Conservation (phyloP, 306 rosid genomes). For the Acacia confusa region DNA sequence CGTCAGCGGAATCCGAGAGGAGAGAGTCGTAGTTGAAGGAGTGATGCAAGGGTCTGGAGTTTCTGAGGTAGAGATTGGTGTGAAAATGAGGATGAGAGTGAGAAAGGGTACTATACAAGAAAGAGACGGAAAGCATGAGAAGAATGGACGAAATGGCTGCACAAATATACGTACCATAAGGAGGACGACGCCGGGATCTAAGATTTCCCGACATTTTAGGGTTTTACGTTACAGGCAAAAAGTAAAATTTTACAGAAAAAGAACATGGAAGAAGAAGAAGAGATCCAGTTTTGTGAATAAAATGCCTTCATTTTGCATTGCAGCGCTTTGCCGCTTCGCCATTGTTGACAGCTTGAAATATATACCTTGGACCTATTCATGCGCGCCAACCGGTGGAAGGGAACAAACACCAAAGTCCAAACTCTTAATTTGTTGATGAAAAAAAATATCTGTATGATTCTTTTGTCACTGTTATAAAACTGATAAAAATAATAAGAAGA, state of each 20-base stretch:
- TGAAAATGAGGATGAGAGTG: conserved; percentile 36
- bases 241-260: not conserved
- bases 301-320: not conserved
- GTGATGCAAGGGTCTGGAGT: not conserved
- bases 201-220: conserved; percentile 55
- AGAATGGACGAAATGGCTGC: conserved; percentile 55
- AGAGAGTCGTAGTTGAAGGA: conserved; percentile 47
- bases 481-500: no score
- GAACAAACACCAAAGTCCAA: not conserved
- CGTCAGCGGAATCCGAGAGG: conserved; percentile 50
- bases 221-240: not conserved
- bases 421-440: no score
- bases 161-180: conserved; percentile 56
- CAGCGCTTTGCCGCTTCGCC: not conserved
- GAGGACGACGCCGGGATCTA: conserved; percentile 62
- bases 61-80: conserved; percentile 13
- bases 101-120: conserved; percentile 56
- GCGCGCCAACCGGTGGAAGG: not conserved
- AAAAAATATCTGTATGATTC: not conserved
- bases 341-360: not conserved
- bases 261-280: not conserved
- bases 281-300: not conserved
- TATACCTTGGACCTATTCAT: not conserved
- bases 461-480: no score
- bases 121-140: conserved; percentile 52